Percentiles rank a stretch among this genome's conserved stretches.
Conservation (phyloP, 371 early-diverging fungal genomes). For the Smittium mucronatum region DNA sequence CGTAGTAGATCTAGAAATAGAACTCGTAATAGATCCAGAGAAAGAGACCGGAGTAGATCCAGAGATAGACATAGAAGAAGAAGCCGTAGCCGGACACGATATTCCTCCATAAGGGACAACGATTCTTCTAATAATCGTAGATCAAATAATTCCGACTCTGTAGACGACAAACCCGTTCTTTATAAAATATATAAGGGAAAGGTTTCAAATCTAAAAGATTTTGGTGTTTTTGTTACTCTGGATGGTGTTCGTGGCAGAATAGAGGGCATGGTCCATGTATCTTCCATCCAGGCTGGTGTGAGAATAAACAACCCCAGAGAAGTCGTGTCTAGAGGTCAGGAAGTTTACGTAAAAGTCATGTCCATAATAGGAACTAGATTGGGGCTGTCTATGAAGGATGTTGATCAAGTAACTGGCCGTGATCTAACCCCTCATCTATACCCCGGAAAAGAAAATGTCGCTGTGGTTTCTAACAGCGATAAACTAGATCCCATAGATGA, state of each 20-base stretch:
- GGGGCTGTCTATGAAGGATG: slow-evolving; percentile 85
- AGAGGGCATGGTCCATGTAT: slow-evolving; percentile 78
- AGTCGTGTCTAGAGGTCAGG: slow-evolving; percentile 58
- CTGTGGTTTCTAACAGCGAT: background rate
- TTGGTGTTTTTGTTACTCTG: slow-evolving; percentile 81
- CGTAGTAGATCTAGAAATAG: background rate
- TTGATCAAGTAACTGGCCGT: slow-evolving; percentile 79
- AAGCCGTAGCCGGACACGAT: slow-evolving; percentile 23
- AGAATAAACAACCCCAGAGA: slow-evolving; percentile 71
- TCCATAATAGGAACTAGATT: slow-evolving; percentile 66
- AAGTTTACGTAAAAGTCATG: slow-evolving; percentile 86
- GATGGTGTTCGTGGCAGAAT: slow-evolving; percentile 52
- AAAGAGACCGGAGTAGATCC: slow-evolving; percentile 22
- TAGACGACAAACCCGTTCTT: slow-evolving; percentile 66
- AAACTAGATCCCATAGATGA: slow-evolving; percentile 6
- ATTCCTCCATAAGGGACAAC: slow-evolving; percentile 11
- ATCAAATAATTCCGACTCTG: slow-evolving; percentile 11
- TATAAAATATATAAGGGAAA: slow-evolving; percentile 82
- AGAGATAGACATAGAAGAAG: slow-evolving; percentile 38
- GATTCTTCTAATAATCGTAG: slow-evolving; percentile 2
- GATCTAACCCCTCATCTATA: slow-evolving; percentile 62
- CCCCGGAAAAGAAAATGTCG: slow-evolving; percentile 17
- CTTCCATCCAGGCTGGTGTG: slow-evolving; percentile 43
- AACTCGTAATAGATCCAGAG: slow-evolving; percentile 3
- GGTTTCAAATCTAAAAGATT: slow-evolving; percentile 67